phyloP scores from a whole-genome alignment of 768 basidiomycete genomes.

The Pulveroboletus sp. region DNA sequence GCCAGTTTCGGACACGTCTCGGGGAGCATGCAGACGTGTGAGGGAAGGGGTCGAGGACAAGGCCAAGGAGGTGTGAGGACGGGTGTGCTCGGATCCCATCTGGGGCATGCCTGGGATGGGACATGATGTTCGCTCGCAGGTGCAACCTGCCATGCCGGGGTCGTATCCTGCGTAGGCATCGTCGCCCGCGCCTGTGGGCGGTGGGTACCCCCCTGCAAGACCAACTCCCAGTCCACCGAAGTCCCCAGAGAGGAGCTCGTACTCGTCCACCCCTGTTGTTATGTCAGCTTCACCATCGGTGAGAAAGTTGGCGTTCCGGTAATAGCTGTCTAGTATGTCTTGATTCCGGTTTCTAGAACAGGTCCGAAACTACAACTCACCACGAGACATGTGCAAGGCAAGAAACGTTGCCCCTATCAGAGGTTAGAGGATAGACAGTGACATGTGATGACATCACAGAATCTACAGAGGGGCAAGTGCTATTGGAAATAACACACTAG shows the following conservation, averaged over 20 bases:
- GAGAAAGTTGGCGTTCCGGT: not conserved
- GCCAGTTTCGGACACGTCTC: not conserved
- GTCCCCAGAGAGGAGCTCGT: constrained; percentile 4
- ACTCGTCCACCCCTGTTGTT: not conserved
- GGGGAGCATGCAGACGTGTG: too few species aligned
- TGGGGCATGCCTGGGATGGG: constrained; percentile 10
- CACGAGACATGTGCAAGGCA: not conserved
- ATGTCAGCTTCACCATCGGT: not conserved
- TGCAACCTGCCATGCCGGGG: constrained; percentile 24
- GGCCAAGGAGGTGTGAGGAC: not conserved
- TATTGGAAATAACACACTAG: too few species aligned
- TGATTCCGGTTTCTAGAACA: too few species aligned
- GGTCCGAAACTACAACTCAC: too few species aligned
- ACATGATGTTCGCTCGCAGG: not conserved
- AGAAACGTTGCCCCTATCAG: not conserved
- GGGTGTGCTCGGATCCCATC: not conserved
- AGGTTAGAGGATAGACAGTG: not conserved
- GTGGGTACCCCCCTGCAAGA: not conserved
- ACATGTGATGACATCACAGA: not conserved
- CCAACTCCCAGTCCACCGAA: constrained; percentile 1
- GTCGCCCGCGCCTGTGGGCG: too few species aligned
- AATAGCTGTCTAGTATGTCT: constrained; percentile 1
- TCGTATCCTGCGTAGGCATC: constrained; percentile 16
- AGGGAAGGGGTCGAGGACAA: not conserved
- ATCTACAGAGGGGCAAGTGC: too few species aligned